Evolutionary conservation across 176 grass and related monocot species (phyloP).

Genomic region (Avena atlantica): DNA sequence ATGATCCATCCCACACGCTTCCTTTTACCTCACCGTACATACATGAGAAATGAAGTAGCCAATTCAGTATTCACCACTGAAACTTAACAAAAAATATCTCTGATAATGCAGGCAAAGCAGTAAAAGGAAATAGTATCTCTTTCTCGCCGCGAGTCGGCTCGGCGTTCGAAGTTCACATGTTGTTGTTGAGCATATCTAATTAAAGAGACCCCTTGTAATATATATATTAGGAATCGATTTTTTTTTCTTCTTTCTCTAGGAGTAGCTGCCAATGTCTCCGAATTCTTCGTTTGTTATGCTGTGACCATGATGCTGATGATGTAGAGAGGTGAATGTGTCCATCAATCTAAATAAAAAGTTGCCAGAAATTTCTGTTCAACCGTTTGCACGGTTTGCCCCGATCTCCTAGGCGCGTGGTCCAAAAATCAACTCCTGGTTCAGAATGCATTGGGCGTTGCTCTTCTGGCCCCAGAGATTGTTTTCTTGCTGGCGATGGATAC

Average conservation of each 20-base stretch:
- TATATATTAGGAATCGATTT: slow-evolving; percentile 29
- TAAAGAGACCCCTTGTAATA: slow-evolving; percentile 38
- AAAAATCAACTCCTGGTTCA: slow-evolving; percentile 26
- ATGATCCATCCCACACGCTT: slow-evolving; percentile 30
- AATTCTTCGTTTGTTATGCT: slow-evolving; percentile 27
- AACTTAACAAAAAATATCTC: slow-evolving; percentile 13
- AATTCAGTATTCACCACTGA: neutral
- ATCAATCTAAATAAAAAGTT: slow-evolving; percentile 53
- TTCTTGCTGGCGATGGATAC: slow-evolving; percentile 43
- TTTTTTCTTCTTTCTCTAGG: slow-evolving; percentile 30
- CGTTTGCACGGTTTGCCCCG: neutral
- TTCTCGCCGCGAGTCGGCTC: slow-evolving; percentile 9
- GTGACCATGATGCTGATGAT: slow-evolving; percentile 14
- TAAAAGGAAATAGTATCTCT: slow-evolving; percentile 4
- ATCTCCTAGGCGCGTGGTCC: slow-evolving; percentile 33
- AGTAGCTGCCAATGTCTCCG: slow-evolving; percentile 25
- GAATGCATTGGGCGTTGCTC: slow-evolving; percentile 25
- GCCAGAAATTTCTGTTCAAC: slow-evolving; percentile 20
- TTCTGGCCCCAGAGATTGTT: slow-evolving; percentile 23
- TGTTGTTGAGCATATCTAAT: slow-evolving; percentile 22
- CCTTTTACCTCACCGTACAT: neutral
- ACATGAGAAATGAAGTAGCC: neutral
- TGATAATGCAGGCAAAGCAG: slow-evolving; percentile 54
- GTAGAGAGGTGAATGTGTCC: slow-evolving; percentile 52
- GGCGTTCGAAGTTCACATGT: slow-evolving; percentile 27